These are phyloP conservation scores for Xanthoceras sorbifolium DNA, from an alignment of 345 rosid genomes.

Conservation along the genomic window DNA sequence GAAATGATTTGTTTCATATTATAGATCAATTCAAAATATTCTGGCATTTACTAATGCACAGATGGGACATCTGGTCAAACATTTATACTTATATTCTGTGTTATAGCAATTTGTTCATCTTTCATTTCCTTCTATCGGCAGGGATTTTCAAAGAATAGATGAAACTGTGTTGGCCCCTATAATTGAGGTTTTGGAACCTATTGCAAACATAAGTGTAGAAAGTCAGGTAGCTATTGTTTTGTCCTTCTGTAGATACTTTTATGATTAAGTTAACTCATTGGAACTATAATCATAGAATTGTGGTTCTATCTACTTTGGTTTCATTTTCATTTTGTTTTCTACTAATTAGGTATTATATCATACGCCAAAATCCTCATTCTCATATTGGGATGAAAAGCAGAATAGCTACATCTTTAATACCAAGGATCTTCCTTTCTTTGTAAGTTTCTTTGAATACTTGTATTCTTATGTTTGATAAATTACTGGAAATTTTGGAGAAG, in stretches of 20 bases:
- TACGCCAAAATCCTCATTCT: conserved; percentile 84
- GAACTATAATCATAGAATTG: neutral
- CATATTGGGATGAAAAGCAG: conserved; percentile 75
- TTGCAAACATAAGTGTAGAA: conserved; percentile 86
- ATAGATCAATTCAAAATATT: neutral
- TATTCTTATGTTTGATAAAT: conserved; percentile 11
- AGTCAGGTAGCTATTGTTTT: conserved; percentile 64
- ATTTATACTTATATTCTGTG: neutral
- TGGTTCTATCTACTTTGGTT: conserved; percentile 14
- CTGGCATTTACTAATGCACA: neutral
- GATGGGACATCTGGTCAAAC: conserved; percentile 1
- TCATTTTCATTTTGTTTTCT: conserved; percentile 11
- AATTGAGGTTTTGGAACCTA: conserved; percentile 64
- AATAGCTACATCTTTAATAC: conserved; percentile 64
- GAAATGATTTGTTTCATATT: neutral
- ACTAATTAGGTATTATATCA: conserved; percentile 75
- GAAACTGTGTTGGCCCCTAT: conserved; percentile 63
- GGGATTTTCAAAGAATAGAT: conserved; percentile 78
- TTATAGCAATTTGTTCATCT: conserved; percentile 12
- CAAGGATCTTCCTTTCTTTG: conserved; percentile 93
- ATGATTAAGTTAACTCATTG: neutral
- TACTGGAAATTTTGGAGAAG: neutral
- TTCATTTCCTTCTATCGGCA: conserved; percentile 33
- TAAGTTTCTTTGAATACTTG: conserved; percentile 39
- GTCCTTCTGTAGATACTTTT: conserved; percentile 8